Evolutionary conservation across 345 rosid species (phyloP), one percentile per base, ranked within the genome.

Genomic region (Laguncularia racemosa): DNA sequence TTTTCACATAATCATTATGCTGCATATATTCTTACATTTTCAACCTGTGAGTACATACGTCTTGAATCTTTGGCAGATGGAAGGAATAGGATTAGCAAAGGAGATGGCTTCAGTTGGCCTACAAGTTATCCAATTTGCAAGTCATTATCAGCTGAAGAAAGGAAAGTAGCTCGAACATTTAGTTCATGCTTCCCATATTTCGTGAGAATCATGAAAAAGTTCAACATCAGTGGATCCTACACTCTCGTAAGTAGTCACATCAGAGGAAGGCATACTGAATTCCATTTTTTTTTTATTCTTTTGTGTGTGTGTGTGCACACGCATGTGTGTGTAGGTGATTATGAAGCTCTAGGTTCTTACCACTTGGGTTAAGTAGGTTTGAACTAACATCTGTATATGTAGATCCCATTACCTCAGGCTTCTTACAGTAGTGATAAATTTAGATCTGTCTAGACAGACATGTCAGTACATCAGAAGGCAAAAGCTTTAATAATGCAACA

Each of bases 171-270:
- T 19, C 62, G 69, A 60, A 75, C 84, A 43, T 83, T 83, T 49
- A 78, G 52, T 21, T 83, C 82, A 1, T 45, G 69, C 43, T 76
- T 64, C 65, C 89, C 89, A 20, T 80, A 74, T 65, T 80, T 83
- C 19, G 86, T 80, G 63, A 73, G 89, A 64, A 70, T 71, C 56
- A 83, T 83, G 86, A 83, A 78, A 66, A 76, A 66, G 70, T 80
- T 83, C 73, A 83, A 83, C 48, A 46, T 81, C 58, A 59, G 84
- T 55, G 89, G 89, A 28, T 81, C 89, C 46, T 78, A 78, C 58
- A 80, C 86, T 26, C 76, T 80, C 79, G 89, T 81, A 67, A 70
- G 83, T 56, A 38, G 57, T 21, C 48, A 65, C 18, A 19, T 46
- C 46, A 38, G 40, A 33, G 40, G 11, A 33, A 33, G 40, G 40